These are phyloP conservation scores for Gossypium gossypioides DNA, from an alignment of 441 rosid species.

Conservation along the genomic window DNA sequence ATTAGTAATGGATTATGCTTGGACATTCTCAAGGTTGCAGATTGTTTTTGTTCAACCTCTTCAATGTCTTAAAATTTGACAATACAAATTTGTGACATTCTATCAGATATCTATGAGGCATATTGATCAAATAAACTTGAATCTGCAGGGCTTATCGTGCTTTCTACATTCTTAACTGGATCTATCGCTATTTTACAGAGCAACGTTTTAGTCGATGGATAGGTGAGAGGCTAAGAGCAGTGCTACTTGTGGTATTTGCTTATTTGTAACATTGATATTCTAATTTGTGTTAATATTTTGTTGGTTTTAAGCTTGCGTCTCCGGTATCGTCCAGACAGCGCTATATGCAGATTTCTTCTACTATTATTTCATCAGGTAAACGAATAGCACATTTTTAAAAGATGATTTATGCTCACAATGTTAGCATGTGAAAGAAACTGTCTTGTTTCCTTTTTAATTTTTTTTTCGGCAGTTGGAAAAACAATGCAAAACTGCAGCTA, in stretches of 20 bases:
- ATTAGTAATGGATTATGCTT: neutral
- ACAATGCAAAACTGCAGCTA: conserved; percentile 77
- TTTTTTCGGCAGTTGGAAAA: conserved; percentile 62
- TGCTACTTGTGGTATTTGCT: neutral
- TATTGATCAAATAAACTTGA: conserved; percentile 7
- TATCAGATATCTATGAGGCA: neutral
- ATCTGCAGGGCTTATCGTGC: conserved; percentile 74
- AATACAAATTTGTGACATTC: neutral
- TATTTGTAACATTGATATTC: neutral
- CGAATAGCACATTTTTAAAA: neutral
- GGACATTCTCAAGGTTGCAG: neutral
- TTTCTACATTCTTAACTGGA: conserved; percentile 87
- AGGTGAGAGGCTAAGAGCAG: conserved; percentile 33
- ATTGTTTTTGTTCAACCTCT: neutral
- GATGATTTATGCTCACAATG: neutral
- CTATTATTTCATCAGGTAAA: conserved; percentile 75
- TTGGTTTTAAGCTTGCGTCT: conserved; percentile 55
- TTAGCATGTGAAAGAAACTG: neutral
- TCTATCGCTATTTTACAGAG: conserved; percentile 74
- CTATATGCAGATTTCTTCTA: conserved; percentile 91
- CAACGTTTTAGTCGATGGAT: conserved; percentile 67
- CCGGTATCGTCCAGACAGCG: conserved; percentile 79
- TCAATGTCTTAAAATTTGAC: too few relatives aligned
- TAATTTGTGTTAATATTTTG: conserved; percentile 1
- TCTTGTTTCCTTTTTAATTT: neutral